Evolutionary conservation across 805 yeast species (phyloP).

Genomic region (Candida namnaoensis): DNA sequence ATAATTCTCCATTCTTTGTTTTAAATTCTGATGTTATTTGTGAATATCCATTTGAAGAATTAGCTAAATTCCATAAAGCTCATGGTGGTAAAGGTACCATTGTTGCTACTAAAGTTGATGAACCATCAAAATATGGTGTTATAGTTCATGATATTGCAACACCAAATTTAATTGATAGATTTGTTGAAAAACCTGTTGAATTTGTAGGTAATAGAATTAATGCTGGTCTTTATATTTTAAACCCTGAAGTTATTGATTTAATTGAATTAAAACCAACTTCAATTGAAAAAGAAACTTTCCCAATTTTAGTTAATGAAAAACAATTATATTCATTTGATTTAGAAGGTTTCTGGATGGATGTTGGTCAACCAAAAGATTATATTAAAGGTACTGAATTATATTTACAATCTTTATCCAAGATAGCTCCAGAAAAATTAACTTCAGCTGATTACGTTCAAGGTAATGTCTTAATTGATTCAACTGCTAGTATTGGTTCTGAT

Average conservation of each 20-base stretch:
- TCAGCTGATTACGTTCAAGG: constrained; percentile 72
- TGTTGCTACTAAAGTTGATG: constrained; percentile 99
- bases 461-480: constrained; percentile 88
- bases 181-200: constrained; percentile 98
- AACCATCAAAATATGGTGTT: constrained; percentile 99
- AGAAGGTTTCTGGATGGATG: constrained; percentile 99
- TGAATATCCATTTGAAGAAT: constrained; percentile 93
- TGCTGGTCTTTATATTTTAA: constrained; percentile 96
- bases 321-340: constrained; percentile 90
- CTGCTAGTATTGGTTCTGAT: constrained; percentile 86
- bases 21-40: constrained; percentile 98
- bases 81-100: constrained; percentile 99
- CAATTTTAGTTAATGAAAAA: constrained; percentile 82
- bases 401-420: constrained; percentile 79
- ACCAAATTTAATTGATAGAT: constrained; percentile 94
- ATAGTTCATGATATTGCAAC: constrained; percentile 95
- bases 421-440: constrained; percentile 61
- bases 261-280: constrained; percentile 98
- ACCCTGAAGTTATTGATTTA: constrained; percentile 94
- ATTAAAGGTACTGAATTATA: constrained; percentile 91
- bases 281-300: constrained; percentile 99
- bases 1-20: constrained; percentile 93
- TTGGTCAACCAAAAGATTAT: constrained; percentile 99
- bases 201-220: constrained; percentile 99
- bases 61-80: constrained; percentile 84